Conservation (phyloP, 306 rosid species). For the Sicyos baderoa region DNA sequence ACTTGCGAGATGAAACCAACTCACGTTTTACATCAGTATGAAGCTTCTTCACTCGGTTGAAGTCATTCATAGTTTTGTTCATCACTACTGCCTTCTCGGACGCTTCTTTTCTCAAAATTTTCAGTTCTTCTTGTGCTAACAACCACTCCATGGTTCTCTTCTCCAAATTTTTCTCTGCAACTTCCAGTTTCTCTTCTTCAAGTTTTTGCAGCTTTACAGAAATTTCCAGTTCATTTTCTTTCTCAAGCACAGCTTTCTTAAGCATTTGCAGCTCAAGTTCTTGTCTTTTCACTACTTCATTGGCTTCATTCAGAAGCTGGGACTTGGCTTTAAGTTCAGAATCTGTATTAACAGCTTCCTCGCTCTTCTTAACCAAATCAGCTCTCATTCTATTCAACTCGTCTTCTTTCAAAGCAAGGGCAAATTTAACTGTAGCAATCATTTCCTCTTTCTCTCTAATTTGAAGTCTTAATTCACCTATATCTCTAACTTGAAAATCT, state of each 20-base stretch:
- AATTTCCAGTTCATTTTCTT: slow-evolving; percentile 45
- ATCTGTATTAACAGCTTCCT: slow-evolving; percentile 41
- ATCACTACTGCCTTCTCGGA: slow-evolving; percentile 41
- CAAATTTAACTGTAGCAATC: slow-evolving; percentile 24
- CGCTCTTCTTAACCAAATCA: slow-evolving; percentile 43
- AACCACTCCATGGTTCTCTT: slow-evolving; percentile 69
- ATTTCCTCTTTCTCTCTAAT: slow-evolving; percentile 47
- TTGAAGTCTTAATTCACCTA: slow-evolving; percentile 52
- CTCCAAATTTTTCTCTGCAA: slow-evolving; percentile 61
- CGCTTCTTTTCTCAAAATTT: slow-evolving; percentile 47
- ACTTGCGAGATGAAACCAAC: slow-evolving; percentile 78
- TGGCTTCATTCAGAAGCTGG: slow-evolving; percentile 61
- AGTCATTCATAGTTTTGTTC: slow-evolving; percentile 48
- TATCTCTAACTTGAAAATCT: slow-evolving; percentile 51
- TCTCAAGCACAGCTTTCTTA: slow-evolving; percentile 36
- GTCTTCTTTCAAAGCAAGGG: slow-evolving; percentile 44
- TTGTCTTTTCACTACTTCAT: slow-evolving; percentile 59
- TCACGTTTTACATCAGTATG: slow-evolving; percentile 65
- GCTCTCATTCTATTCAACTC: slow-evolving; percentile 48
- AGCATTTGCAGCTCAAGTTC: slow-evolving; percentile 52
- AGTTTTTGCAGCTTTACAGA: slow-evolving; percentile 31
- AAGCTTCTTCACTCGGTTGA: slow-evolving; percentile 60
- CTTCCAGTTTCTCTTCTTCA: slow-evolving; percentile 60
- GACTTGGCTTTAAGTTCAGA: slow-evolving; percentile 48
- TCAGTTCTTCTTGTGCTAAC: slow-evolving; percentile 65